Conservation (phyloP, 2,329 filamentous ascomycete species). For the Anthostomella pinea region DNA sequence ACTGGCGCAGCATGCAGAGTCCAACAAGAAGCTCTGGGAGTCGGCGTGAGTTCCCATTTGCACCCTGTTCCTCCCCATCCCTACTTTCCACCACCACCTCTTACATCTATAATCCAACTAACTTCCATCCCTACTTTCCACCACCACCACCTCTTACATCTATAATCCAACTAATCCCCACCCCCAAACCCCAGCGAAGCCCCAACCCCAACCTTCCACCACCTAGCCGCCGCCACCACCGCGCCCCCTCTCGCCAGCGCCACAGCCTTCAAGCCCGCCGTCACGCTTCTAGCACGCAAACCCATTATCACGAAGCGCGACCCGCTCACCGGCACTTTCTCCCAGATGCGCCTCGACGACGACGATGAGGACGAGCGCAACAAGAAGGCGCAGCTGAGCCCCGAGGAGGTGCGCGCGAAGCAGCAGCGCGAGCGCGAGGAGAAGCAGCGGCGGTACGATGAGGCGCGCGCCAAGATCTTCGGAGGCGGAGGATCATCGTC, state of each 20-base stretch:
- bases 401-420: conserved; percentile 74
- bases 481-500: conserved; percentile 38
- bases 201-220: conserved; percentile 67
- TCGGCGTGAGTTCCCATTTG: conserved; percentile 68
- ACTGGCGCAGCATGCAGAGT: conserved; percentile 74
- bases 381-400: conserved; percentile 61
- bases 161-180: conserved; percentile 1
- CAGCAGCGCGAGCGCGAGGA: conserved; percentile 80
- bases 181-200: conserved; percentile 58
- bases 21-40: conserved; percentile 84
- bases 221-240: conserved; percentile 53
- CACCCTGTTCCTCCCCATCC: neutral
- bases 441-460: conserved; percentile 86
- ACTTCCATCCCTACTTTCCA: conserved; percentile 1
- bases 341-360: conserved; percentile 45
- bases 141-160: neutral
- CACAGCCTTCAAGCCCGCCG: conserved; percentile 72
- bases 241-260: conserved; percentile 54
- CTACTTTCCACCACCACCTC: neutral
- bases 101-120: conserved; percentile 1
- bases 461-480: conserved; percentile 78
- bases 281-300: conserved; percentile 83
- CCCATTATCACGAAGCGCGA: conserved; percentile 62
- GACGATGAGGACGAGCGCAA: conserved; percentile 61
- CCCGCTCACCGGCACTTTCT: conserved; percentile 46